Base-by-base conservation (phyloP, 768 basidiomycete genomes). In the Cubamyces sp. region DNA sequence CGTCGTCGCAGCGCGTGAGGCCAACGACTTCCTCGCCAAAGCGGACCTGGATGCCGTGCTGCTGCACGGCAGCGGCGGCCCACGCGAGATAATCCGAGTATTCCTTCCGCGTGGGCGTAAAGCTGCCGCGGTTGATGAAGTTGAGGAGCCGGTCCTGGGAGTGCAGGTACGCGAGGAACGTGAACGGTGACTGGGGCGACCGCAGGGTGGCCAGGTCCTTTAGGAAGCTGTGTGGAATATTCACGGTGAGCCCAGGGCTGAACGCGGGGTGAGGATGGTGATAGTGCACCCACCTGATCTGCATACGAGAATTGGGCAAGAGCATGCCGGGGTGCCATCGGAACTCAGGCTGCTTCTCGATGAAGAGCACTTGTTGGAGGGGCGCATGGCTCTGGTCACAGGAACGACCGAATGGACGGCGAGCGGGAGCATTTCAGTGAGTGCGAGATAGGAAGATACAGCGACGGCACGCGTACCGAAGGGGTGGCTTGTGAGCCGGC, bases 241-340 rank as follows among this genome's bases (percentile, higher is more conserved):
- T 9, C n/a, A 41, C 25, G n/a, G 28, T 48, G 25, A 57, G 60
- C 43, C 54, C 39, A 60, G 47, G 25, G 18, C n/a, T 41, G 62
- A 43, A 58, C 23, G 40, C 23, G 37, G 34, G 16, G 37, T 42
- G 30, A 12, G 23, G 15, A 16, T n/a, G 30, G 12, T 34, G 19
- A 39, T 40, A 21, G 21, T 50, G 30, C 42, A 66, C 67, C 37
- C 58, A 77, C 81, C 79, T 82, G 45, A 84, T 83, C 67, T 84
- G 83, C 83, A 84, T 84, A 37, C 74, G 75, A 28, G 79, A 77
- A 26, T 78, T 81, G 40, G 81, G 81, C 7, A 84, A 71, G 48
- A 84, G 76, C 82, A 84, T 84, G 14, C 80, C 82, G 23, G 82
- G 82, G 67, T 85, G 84, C 84, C 84, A 84, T 56, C 73, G 74